Conservation (phyloP, 768 basidiomycete species). For the Sarcomyxa edulis region DNA sequence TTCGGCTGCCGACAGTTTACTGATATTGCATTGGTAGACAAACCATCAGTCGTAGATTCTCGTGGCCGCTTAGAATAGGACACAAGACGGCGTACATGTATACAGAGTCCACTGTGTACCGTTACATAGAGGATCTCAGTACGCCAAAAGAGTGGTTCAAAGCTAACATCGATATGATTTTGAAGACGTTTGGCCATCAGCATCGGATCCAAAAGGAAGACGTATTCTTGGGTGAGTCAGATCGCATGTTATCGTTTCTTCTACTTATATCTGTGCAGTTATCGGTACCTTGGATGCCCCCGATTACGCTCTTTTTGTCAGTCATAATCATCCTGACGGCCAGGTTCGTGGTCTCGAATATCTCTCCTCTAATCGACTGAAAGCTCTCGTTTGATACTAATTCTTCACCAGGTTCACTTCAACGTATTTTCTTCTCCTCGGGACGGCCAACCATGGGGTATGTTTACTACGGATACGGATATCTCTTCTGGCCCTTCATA, state of each 20-base stretch:
- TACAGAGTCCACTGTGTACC: conserved; percentile 66
- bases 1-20: conserved; percentile 10
- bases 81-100: conserved; percentile 65
- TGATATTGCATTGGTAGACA: conserved; percentile 23
- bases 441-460: conserved; percentile 66
- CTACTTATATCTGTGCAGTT: conserved; percentile 25
- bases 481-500: conserved; percentile 42
- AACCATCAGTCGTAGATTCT: conserved; percentile 45
- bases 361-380: neutral
- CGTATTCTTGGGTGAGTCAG: conserved; percentile 41
- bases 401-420: conserved; percentile 37
- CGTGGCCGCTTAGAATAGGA: conserved; percentile 56
- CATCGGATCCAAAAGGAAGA: conserved; percentile 56
- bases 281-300: conserved; percentile 68
- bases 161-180: conserved; percentile 57
- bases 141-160: conserved; percentile 73
- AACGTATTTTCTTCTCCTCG: conserved; percentile 55
- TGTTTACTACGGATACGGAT: conserved; percentile 56
- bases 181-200: conserved; percentile 44
- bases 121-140: conserved; percentile 56
- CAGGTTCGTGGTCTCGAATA: conserved; percentile 36
- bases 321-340: conserved; percentile 61
- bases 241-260: neutral
- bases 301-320: conserved; percentile 73
- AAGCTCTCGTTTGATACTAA: neutral